Evolutionary conservation across 1,284 basidiomycete species (phyloP), one percentile per base, ranked within the genome.

Genomic region (Cryptococcus sp.): DNA sequence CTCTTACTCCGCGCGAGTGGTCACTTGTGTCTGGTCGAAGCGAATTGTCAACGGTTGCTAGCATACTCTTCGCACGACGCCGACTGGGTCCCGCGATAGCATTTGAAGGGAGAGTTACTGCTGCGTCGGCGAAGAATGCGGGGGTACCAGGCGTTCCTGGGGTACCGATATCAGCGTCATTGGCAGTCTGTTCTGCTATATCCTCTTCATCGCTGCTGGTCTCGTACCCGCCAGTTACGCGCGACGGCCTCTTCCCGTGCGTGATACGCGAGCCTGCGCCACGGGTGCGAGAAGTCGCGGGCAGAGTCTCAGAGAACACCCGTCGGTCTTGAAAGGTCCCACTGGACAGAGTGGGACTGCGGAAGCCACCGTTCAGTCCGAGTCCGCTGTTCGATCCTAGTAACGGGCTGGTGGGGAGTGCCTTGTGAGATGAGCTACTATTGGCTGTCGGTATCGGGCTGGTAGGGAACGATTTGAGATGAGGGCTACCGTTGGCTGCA

Each of bases 201-300:
- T 43, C 54, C 22, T 57, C 64, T 20, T 71, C 71, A 16, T 64
- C 69, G 15, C 65, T 61, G 54, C 65, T 69, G 8, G 66, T 64
- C 58, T 75, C 72, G 57, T 70, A 77, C 1, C 75, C 75, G 19
- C 75, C 75, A 10, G 71, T 75, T 20, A 77, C 64, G 20, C 63
- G 50, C 8, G 69, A 69, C 0, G 67, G 56, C 2, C 68, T 54
- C 45, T 60, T 62, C 7, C 71, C 67, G 42, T 63, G 57, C 10
- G 60, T 42, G 1, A 68, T 47, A 46, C 61, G 42, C 13, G 60
- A 59, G 1, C 55, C 54, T 19, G 55, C 51, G 17, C 57, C 52
- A 20, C 56, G 52, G 6, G 54, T 25, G 4, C 60, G 48, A 38
- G 42, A 27, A 3, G 52, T 15, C 5, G n/a, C 3, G n/a, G 61